phyloP scores from a whole-genome alignment of 2,329 filamentous ascomycete genomes.

The Leptographium radiaticola region DNA sequence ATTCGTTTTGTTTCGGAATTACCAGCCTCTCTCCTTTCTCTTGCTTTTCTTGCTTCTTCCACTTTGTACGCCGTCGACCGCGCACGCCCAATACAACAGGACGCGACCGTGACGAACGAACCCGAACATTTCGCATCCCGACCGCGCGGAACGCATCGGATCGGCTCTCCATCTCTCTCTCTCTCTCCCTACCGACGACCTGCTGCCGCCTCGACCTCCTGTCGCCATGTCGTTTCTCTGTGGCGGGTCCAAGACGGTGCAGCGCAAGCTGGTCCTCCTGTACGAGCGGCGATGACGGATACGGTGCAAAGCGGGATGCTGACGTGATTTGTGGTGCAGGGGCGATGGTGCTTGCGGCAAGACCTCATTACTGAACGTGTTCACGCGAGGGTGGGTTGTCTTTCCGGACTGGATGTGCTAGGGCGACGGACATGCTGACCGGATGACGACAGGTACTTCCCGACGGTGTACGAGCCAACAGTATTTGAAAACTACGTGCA shows the following conservation, averaged over 20 bases:
- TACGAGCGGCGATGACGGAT: conserved; percentile 32
- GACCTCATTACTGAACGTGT: conserved; percentile 93
- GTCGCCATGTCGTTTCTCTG: conserved; percentile 36
- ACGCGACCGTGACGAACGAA: too few species aligned
- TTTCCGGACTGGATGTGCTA: neutral
- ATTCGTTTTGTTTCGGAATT: too few species aligned
- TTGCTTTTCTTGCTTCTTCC: neutral
- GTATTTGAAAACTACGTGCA: conserved; percentile 99
- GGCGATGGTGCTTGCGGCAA: conserved; percentile 96
- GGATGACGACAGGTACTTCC: conserved; percentile 60
- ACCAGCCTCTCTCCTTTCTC: neutral
- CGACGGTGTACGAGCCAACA: conserved; percentile 94
- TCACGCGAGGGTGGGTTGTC: conserved; percentile 74
- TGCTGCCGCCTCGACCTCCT: neutral
- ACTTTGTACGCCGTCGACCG: too few species aligned
- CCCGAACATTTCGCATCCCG: too few species aligned
- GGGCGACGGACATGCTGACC: neutral
- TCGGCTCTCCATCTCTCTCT: neutral
- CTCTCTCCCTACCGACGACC: neutral
- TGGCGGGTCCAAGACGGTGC: conserved; percentile 69
- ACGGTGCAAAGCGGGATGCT: neutral
- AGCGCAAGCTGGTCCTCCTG: conserved; percentile 94
- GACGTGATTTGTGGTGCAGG: conserved; percentile 30
- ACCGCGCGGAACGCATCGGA: neutral
- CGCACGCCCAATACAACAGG: too few species aligned